Conservation (phyloP, 2,329 filamentous ascomycete genomes). For the Botrytis fragariae region DNA sequence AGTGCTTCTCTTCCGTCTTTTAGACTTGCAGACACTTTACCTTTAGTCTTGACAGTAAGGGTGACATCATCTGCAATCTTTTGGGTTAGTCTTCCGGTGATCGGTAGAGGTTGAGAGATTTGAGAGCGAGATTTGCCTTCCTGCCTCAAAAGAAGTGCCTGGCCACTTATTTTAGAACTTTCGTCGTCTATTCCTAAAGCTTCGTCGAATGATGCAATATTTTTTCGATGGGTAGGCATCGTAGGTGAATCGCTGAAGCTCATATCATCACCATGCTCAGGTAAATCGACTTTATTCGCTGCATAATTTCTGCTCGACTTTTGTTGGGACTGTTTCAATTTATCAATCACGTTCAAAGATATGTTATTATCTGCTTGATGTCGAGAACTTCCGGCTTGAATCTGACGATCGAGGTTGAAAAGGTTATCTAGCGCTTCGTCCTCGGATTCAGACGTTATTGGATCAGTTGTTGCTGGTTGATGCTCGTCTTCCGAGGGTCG, state of each 20-base stretch:
- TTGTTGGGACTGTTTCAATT: not conserved
- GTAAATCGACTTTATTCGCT: not conserved
- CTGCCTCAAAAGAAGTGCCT: not conserved
- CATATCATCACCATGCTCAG: not conserved
- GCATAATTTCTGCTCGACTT: not conserved
- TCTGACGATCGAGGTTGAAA: not conserved
- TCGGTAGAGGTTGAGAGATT: not conserved
- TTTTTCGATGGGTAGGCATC: not conserved
- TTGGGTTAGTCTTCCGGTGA: not conserved
- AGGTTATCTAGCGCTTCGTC: not conserved
- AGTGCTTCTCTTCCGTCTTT: not conserved
- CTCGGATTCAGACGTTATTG: not conserved
- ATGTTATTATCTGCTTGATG: not conserved
- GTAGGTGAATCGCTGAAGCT: conserved; percentile 3
- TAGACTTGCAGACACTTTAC: not conserved
- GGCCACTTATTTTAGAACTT: not conserved
- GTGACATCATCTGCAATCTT: not conserved
- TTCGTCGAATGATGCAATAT: not conserved
- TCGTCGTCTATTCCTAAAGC: not conserved
- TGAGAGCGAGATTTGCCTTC: not conserved
- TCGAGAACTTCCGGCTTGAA: not conserved
- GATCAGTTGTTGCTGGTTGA: not conserved
- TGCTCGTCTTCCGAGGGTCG: not conserved
- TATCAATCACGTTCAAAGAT: not conserved
- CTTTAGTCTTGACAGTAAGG: not conserved